A percentile compares a stretch with the other conserved stretches of the same genome.
Evolutionary conservation across 306 rosid species (phyloP).

Genomic region (Lagenaria siceraria): DNA sequence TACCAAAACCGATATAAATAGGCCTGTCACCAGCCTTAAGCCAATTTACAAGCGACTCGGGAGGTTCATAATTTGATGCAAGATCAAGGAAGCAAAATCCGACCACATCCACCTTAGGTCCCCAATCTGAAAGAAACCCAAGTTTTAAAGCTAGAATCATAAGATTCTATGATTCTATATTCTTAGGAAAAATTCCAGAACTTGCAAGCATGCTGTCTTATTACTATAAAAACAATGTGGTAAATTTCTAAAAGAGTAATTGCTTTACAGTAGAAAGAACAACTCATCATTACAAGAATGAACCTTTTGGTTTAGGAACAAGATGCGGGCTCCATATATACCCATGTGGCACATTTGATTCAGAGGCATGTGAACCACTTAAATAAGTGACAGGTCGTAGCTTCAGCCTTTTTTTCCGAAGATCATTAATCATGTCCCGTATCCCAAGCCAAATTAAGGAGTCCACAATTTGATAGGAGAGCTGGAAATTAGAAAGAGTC

Average conservation of each 20-base stretch:
- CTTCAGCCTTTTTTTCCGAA: slow-evolving; percentile 82
- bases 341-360: slow-evolving; percentile 82
- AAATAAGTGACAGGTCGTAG: slow-evolving; percentile 94
- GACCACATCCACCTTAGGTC: slow-evolving; percentile 85
- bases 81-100: slow-evolving; percentile 99
- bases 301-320: slow-evolving; percentile 99
- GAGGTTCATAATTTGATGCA: slow-evolving; percentile 92
- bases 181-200: neutral
- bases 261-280: neutral
- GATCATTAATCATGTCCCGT: slow-evolving; percentile 92
- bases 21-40: slow-evolving; percentile 82
- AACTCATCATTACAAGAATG: neutral
- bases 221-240: neutral
- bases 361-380: slow-evolving; percentile 97
- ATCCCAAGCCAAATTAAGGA: slow-evolving; percentile 97
- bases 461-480: slow-evolving; percentile 96
- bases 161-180: neutral
- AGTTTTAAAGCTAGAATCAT: neutral
- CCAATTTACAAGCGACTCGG: slow-evolving; percentile 69
- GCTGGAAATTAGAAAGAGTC: slow-evolving; percentile 31
- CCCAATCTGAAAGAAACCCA: slow-evolving; percentile 76
- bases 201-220: neutral
- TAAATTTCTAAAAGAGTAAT: neutral
- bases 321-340: slow-evolving; percentile 99
- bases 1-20: slow-evolving; percentile 90